These are phyloP conservation scores for Glycine latifolia DNA, from an alignment of 306 rosid species.

Conservation along the genomic window DNA sequence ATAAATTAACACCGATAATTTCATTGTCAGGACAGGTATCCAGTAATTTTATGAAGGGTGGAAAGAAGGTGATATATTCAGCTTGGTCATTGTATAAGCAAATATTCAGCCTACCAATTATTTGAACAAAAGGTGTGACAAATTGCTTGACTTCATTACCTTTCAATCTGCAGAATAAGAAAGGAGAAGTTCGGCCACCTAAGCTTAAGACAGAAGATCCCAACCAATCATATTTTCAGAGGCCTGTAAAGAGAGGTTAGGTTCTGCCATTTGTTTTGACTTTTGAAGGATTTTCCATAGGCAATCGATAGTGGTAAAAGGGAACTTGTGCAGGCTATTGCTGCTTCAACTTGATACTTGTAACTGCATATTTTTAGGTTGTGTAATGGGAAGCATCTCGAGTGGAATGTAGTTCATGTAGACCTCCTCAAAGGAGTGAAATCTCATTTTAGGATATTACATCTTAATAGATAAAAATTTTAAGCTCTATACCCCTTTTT, in stretches of 20 bases:
- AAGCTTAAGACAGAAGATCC: conserved; percentile 99
- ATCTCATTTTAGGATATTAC: no score
- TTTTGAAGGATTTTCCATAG: no score
- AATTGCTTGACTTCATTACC: background rate
- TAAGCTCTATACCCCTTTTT: no score
- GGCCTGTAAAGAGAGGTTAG: conserved; percentile 96
- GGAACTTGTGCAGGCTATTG: no score
- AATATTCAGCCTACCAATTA: background rate
- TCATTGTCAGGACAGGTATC: conserved; percentile 72
- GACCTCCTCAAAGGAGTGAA: no score
- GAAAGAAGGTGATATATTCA: conserved; percentile 85
- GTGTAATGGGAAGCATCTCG: no score
- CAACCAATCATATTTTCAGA: conserved; percentile 91
- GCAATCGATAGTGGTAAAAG: no score
- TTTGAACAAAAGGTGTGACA: background rate
- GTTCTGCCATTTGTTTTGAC: background rate
- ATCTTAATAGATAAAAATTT: no score
- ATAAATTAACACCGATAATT: background rate
- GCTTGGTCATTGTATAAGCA: background rate
- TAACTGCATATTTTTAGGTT: no score
- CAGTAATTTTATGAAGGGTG: conserved; percentile 97
- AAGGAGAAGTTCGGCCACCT: conserved; percentile 94
- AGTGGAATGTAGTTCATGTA: no score
- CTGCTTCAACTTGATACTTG: no score
- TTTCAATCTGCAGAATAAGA: conserved; percentile 69